Base-by-base conservation (phyloP, 371 early-diverging fungal species). In the Blyttiomyces sp. region DNA sequence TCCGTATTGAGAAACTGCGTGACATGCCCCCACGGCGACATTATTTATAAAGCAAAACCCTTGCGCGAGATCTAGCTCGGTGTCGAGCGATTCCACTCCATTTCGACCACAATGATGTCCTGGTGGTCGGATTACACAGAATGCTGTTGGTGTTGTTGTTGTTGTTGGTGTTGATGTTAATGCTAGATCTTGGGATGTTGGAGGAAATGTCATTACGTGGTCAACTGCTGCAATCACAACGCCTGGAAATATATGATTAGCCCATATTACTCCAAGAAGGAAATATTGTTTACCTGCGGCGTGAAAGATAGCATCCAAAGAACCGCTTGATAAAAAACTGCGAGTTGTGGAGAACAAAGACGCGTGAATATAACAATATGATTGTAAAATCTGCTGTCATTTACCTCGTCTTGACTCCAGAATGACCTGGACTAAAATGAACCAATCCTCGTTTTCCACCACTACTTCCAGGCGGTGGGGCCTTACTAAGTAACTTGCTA, bases 11-110 rank as follows among this genome's bases (percentile, higher is more conserved):
- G 24, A 11, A 13, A 59, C 28, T 21, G 59, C 59, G 32, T 55
- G 34, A 5, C 33, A 24, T 4, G 59, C 59, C 13, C 59, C 59
- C 3, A 59, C 59, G 53, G 43, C 27, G 6, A 59, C 59, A 30
- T 59, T 59, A 42, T 59, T 59, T 16, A 59, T 52, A 34, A 32
- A 59, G 27, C 59, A 59, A 50, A 59, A 59, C 5, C 59, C 59
- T 19, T 55, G 59, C 21, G 59, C 48, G 9, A 59, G 36, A 52
- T 59, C 59, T 35, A 32, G 3, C 11, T 31, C 53, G 4, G 59
- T 31, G 11, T 50, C 59, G 16, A 59, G 28, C 19, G 6, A n/a
- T 59, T 48, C 59, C 16, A 59, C 59, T 9, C 59, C 59, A 23
- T 27, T 50, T 11, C 51, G 32, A 5, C 59, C 59, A 59, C 59